Evolutionary conservation across 164 flowering plant genomes (phyloP), one percentile per base, ranked within the genome.

Genomic region (Malania oleifera): DNA sequence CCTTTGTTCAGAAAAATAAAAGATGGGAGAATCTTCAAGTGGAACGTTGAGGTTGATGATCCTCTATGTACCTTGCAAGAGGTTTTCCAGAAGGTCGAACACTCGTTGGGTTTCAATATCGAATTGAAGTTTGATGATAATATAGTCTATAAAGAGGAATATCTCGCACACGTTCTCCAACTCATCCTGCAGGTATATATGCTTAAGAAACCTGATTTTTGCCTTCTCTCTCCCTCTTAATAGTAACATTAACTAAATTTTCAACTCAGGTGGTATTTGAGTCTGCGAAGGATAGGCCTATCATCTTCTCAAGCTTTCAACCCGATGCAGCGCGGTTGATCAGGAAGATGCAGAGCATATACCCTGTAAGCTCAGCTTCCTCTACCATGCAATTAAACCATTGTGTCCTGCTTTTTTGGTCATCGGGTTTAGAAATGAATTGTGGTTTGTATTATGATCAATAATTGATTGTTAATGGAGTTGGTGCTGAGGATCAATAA

Each of bases 281-380:
- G 20, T 57, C 72, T 48, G 93, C 82, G 28, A 65, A 74, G 15
- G 91, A 77, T 1, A 81, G 99, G 38, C 86, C 87, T 22, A 64
- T 91, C 28, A 79, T 91, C 48, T 95, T 95, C 75, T 95, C 99
- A 9, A 70, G 69, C 39, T 95, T 95, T 67, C 97, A 95, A 14
- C 99, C 99, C 0, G 95, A 89, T 73, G 99, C 96, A 2, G 93
- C 83, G 0, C 56, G 47, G 56, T 69, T 91, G 17, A 66, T 87
- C 14, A 75, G 79, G 62, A 75, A 80, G 51, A 56, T 95, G 67
- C 99, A 95, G 80, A 62, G 38, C 57, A 64, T 56, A 2, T 85
- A 84, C 64, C 96, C 98, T 26, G 98, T 87, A 75, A 77, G 64
- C n/a, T n/a, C n/a, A n/a, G n/a, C n/a, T n/a, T n/a, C n/a, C n/a